Conservation (phyloP, 352 stramenopile species). For the Achlya hypogyna region DNA sequence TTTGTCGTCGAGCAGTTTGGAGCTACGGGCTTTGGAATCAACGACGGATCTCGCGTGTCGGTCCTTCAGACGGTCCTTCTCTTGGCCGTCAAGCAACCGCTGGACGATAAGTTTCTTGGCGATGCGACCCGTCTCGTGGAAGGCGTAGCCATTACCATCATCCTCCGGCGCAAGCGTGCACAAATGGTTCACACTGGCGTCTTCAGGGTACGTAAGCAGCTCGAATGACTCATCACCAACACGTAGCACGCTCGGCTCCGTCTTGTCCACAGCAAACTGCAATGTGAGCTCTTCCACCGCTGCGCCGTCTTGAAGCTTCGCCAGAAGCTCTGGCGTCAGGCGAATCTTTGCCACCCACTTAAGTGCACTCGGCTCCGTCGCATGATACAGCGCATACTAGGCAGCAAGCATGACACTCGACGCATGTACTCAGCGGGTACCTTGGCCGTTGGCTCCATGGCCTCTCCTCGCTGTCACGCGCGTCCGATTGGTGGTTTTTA, state of each 20-base stretch:
- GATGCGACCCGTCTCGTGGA: slow-evolving; percentile 51
- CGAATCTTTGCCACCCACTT: slow-evolving; percentile 61
- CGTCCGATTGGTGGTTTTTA: neutral
- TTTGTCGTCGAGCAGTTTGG: slow-evolving; percentile 43
- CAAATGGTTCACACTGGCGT: slow-evolving; percentile 55
- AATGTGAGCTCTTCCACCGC: slow-evolving; percentile 21
- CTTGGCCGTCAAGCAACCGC: slow-evolving; percentile 55
- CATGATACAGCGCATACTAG: slow-evolving; percentile 64
- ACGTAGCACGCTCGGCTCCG: slow-evolving; percentile 37
- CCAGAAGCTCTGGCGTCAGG: slow-evolving; percentile 63
- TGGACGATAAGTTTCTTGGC: slow-evolving; percentile 78
- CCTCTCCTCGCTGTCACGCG: neutral
- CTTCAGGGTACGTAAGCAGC: slow-evolving; percentile 63
- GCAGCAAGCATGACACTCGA: neutral
- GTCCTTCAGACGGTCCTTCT: slow-evolving; percentile 79
- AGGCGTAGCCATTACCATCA: slow-evolving; percentile 28
- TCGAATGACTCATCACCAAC: slow-evolving; percentile 50
- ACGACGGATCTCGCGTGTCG: slow-evolving; percentile 62
- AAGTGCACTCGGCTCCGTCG: slow-evolving; percentile 25
- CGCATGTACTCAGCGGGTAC: neutral
- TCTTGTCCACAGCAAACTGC: slow-evolving; percentile 24
- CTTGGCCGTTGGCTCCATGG: neutral
- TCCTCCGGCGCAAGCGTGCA: slow-evolving; percentile 38
- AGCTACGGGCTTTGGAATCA: slow-evolving; percentile 55
- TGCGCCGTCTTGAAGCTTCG: slow-evolving; percentile 36